Base-by-base conservation (phyloP, 345 rosid species). In the Gossypium mustelinum region DNA sequence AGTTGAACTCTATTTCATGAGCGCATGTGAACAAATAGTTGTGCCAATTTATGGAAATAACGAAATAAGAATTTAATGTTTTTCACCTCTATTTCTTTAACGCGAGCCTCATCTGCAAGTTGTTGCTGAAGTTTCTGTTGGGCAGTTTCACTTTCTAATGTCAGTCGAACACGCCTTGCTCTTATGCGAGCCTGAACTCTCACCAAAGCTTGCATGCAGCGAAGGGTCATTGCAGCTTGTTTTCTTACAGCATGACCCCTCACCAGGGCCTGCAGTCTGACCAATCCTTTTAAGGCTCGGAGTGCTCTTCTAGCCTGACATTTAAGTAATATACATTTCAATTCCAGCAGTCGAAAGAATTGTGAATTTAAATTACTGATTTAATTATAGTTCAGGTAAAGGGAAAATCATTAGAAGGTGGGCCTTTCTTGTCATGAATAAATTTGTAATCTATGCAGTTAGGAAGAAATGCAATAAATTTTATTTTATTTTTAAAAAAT, bases 131-230 rank as follows among this genome's bases (percentile, higher is more conserved):
- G 81, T 65, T 84, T 92, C 74, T 89, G 91, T 74, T 88, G 90
- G 29, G 84, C 78, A 1, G 94, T 92, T 83, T 96, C 87, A 87
- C 92, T 87, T 83, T 96, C 98, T 86, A 96, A 81, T 41, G 98
- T 89, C 45, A 96, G 75, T 69, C 99, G 99, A 77, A 93, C 97
- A 64, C 94, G 97, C 81, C 99, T 90, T 55, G 99, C 98, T 11
- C 97, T 89, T 25, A 93, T 94, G 80, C 98, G 98, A 73, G 98
- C 99, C 84, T 96, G 99, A 83, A 96, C 99, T 82, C 98, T 92
- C 73, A 93, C 99, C 61, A 96, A 86, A 34, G 99, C 99, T 93
- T 96, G 97, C 99, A 96, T 96, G 81, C 99, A 92, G 78, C 98
- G 94, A 72, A 96, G 97, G 34, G 99, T 96, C 77, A 96, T 90